Conservation (phyloP, 768 basidiomycete species). For the Russula dissimulans region DNA sequence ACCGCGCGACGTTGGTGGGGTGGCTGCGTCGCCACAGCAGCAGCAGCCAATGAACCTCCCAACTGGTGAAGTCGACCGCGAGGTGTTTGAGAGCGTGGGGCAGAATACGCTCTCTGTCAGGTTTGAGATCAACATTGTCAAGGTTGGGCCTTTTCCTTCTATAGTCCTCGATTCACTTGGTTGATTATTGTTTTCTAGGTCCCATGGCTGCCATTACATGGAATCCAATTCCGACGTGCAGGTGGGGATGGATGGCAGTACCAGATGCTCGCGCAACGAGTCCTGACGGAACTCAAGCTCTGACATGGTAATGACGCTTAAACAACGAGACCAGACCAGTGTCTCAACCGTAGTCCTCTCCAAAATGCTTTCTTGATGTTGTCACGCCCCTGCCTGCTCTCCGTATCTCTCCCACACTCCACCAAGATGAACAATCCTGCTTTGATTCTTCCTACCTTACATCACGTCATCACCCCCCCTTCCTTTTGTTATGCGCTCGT, state of each 20-base stretch:
- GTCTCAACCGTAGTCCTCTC: neutral
- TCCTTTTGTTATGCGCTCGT: neutral
- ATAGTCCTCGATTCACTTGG: no score
- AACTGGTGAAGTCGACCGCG: constrained; percentile 57
- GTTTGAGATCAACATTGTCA: constrained; percentile 96
- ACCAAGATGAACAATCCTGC: neutral
- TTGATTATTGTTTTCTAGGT: constrained; percentile 41
- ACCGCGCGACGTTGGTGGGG: constrained; percentile 53
- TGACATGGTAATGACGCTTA: constrained; percentile 24
- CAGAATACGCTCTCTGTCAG: constrained; percentile 78
- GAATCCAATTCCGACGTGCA: constrained; percentile 87
- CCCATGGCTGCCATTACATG: constrained; percentile 86
- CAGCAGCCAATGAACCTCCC: constrained; percentile 29
- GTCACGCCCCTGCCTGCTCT: neutral
- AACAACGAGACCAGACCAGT: neutral
- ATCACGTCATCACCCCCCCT: no score
- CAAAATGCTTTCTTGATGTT: neutral
- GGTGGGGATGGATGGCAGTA: constrained; percentile 96
- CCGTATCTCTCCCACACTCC: neutral
- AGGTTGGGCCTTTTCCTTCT: constrained; percentile 38
- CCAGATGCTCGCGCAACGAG: constrained; percentile 86
- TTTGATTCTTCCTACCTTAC: neutral
- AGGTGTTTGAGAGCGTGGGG: constrained; percentile 63
- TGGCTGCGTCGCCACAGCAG: constrained; percentile 20
- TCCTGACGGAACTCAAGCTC: constrained; percentile 81